Conservation (phyloP, 2,329 filamentous ascomycete species). For the Emmonsiellopsis sp. region DNA sequence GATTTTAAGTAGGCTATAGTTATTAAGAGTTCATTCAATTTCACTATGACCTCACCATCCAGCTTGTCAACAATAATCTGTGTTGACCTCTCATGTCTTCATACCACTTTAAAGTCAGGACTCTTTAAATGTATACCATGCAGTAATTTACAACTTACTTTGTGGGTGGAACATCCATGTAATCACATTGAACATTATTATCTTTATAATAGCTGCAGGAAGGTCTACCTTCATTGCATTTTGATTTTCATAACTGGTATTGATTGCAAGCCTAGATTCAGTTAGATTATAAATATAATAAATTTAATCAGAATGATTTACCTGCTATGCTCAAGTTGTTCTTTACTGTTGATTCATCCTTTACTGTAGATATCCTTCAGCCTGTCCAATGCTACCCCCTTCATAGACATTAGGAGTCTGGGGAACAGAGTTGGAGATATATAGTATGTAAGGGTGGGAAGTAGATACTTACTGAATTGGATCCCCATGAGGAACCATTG, state of each 20-base stretch:
- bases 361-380: slow-evolving; percentile 8
- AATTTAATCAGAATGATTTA: slow-evolving; percentile 10
- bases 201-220: slow-evolving; percentile 80
- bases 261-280: slow-evolving; percentile 72
- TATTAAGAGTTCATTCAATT: slow-evolving; percentile 1
- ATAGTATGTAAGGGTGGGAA: slow-evolving; percentile 11
- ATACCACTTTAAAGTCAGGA: not conserved
- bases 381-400: slow-evolving; percentile 15
- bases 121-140: not conserved
- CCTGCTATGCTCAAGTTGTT: slow-evolving; percentile 31
- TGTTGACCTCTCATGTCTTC: slow-evolving; percentile 32
- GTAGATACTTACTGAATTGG: slow-evolving; percentile 17
- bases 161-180: slow-evolving; percentile 82
- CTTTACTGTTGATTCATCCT: slow-evolving; percentile 26
- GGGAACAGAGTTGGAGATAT: slow-evolving; percentile 12
- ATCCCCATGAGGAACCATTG: slow-evolving; percentile 20
- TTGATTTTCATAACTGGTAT: slow-evolving; percentile 78
- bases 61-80: slow-evolving; percentile 28
- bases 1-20: slow-evolving; percentile 1
- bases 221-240: slow-evolving; percentile 79
- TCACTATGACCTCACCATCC: slow-evolving; percentile 5
- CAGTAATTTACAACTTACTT: slow-evolving; percentile 52
- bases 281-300: slow-evolving; percentile 2
- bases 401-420: slow-evolving; percentile 24
- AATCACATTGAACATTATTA: slow-evolving; percentile 73